These are phyloP conservation scores for Dujonia santamariae DNA, from an alignment of 1,139 yeast genomes.

Conservation along the genomic window DNA sequence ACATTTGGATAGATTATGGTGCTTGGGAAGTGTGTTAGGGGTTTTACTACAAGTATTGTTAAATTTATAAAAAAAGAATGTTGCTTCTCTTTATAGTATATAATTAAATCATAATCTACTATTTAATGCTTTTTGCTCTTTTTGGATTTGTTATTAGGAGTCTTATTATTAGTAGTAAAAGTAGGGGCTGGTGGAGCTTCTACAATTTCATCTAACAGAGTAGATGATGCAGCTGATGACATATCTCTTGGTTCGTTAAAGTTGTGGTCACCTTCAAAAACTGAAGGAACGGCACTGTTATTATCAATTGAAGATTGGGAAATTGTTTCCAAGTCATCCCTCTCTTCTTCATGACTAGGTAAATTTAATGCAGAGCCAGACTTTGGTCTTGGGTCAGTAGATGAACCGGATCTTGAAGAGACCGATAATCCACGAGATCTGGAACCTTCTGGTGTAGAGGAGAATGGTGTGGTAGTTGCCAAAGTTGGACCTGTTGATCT, in stretches of 20 bases:
- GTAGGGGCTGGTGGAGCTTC: constrained; percentile 4
- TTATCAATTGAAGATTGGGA: constrained; percentile 18
- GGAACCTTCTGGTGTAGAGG: not conserved
- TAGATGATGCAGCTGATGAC: constrained; percentile 28
- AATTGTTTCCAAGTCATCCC: constrained; percentile 22
- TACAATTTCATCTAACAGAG: constrained; percentile 32
- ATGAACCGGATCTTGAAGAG: constrained; percentile 30
- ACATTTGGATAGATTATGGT: too few species aligned
- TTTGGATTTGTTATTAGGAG: not conserved
- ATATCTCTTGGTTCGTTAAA: constrained; percentile 9
- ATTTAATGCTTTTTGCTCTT: not conserved
- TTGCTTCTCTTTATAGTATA: too few species aligned
- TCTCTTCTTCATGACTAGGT: constrained; percentile 22
- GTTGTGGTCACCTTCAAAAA: constrained; percentile 25
- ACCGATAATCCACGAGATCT: constrained; percentile 16
- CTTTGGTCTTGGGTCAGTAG: constrained; percentile 9
- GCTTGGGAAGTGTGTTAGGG: too few species aligned
- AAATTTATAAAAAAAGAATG: too few species aligned
- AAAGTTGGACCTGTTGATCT: not conserved
- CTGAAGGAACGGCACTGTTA: constrained; percentile 40
- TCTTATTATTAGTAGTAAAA: not conserved
- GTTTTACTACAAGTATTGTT: too few species aligned
- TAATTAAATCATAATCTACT: not conserved
- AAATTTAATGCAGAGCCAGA: constrained; percentile 18
- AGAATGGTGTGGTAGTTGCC: constrained; percentile 1